phyloP scores from a whole-genome alignment of 495 filamentous ascomycete species.

The Schizothecium vesticola region DNA sequence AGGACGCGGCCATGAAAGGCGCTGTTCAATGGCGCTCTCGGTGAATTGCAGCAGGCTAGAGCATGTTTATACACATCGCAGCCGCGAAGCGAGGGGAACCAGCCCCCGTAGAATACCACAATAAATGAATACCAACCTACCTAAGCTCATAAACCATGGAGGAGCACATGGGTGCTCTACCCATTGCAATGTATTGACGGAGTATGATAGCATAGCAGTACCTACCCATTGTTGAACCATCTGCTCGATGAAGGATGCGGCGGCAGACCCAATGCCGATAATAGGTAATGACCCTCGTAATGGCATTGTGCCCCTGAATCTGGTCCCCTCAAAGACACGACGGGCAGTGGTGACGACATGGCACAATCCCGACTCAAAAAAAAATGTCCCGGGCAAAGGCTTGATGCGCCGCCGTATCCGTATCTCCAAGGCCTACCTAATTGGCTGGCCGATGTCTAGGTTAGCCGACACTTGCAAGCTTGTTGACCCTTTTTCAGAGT shows the following conservation, averaged over 20 bases:
- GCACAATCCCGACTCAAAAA: background rate
- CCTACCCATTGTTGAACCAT: background rate
- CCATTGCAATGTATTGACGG: background rate
- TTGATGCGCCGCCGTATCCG: too few relatives aligned
- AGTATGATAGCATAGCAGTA: background rate
- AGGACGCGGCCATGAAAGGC: background rate
- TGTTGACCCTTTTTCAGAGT: background rate
- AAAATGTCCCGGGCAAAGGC: background rate
- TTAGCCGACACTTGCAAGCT: background rate
- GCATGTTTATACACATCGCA: slow-evolving; percentile 2
- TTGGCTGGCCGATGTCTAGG: background rate
- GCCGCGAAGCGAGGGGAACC: background rate
- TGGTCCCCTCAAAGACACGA: background rate
- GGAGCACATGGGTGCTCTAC: background rate
- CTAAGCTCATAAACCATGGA: background rate
- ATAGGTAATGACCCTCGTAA: background rate
- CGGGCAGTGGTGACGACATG: background rate
- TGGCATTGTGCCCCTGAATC: background rate
- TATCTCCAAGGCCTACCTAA: background rate
- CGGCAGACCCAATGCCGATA: background rate
- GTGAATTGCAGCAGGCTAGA: slow-evolving; percentile 1
- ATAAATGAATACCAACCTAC: background rate
- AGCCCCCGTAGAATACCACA: background rate
- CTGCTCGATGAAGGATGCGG: background rate
- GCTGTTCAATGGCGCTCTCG: background rate